These are phyloP conservation scores for Anethum foeniculum DNA, from an alignment of 140 eudicot species.

Conservation along the genomic window DNA sequence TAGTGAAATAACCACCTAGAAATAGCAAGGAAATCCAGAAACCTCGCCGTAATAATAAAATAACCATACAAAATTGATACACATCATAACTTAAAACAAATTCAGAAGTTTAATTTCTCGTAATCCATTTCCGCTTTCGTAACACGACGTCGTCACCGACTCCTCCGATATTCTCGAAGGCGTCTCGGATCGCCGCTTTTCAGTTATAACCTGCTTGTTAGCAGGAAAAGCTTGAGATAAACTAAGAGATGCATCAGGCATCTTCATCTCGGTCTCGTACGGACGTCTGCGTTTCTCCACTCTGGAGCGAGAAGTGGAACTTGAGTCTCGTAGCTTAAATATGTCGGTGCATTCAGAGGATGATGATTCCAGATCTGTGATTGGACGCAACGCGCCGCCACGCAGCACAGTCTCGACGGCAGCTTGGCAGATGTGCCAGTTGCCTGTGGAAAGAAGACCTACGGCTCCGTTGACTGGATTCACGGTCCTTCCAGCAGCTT, in stretches of 20 bases:
- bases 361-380: constrained; percentile 41
- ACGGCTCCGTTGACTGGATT: constrained; percentile 96
- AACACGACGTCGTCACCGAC: constrained; percentile 65
- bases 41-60: not conserved
- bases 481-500: constrained; percentile 95
- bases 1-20: not conserved
- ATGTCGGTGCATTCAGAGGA: constrained; percentile 38
- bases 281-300: constrained; percentile 44
- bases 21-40: not conserved
- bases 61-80: not conserved
- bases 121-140: constrained; percentile 38
- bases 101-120: constrained; percentile 44
- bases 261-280: constrained; percentile 8
- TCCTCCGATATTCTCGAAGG: constrained; percentile 91
- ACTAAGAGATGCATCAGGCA: constrained; percentile 47
- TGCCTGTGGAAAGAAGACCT: constrained; percentile 75
- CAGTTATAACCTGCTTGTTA: constrained; percentile 14
- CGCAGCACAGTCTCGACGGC: constrained; percentile 84
- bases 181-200: constrained; percentile 56
- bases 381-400: constrained; percentile 72
- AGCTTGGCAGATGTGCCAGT: constrained; percentile 92
- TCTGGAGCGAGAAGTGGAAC: constrained; percentile 15
- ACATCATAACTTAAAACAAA: constrained; percentile 35
- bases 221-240: constrained; percentile 29
- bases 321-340: constrained; percentile 29